A percentile compares a stretch with the other conserved stretches of the same genome.
These are phyloP conservation scores for Stellera chamaejasme DNA, from an alignment of 345 rosid genomes.

Conservation along the genomic window DNA sequence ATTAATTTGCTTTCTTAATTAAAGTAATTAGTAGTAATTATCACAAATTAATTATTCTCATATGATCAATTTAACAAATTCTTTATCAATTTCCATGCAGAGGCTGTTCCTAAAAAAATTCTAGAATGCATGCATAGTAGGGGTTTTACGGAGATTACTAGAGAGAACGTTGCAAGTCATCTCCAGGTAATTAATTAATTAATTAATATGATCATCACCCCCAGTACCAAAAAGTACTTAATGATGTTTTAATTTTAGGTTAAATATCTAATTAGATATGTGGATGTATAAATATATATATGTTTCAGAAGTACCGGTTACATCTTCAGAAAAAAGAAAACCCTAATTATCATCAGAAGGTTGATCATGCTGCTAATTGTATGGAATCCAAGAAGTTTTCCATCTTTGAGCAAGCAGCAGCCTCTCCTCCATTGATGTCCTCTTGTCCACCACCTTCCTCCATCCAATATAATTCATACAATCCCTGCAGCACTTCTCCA, in stretches of 20 bases:
- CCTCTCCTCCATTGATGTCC: background rate
- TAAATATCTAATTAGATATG: too few species aligned
- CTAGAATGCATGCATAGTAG: slow-evolving; percentile 28
- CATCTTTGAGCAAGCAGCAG: background rate
- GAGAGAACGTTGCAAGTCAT: slow-evolving; percentile 34
- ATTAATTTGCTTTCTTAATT: too few species aligned
- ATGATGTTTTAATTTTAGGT: too few species aligned
- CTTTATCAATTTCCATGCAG: slow-evolving; percentile 11
- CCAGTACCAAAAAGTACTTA: background rate
- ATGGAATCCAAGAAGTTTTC: background rate
- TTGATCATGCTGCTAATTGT: background rate
- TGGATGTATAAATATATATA: too few species aligned
- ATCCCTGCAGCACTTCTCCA: background rate
- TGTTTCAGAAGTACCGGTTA: slow-evolving; percentile 21
- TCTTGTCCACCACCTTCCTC: too few species aligned
- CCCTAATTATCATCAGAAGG: background rate
- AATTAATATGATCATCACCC: background rate
- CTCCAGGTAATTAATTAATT: slow-evolving; percentile 25
- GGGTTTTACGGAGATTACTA: slow-evolving; percentile 19
- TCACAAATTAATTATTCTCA: background rate
- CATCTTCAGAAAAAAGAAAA: slow-evolving; percentile 7
- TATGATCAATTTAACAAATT: background rate
- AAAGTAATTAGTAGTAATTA: background rate
- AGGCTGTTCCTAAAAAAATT: slow-evolving; percentile 33
- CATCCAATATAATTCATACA: background rate